A percentile compares a stretch with the other conserved stretches of the same genome.
Evolutionary conservation across 257 asterid genomes (phyloP).

Genomic region (Nicotiana undulata): DNA sequence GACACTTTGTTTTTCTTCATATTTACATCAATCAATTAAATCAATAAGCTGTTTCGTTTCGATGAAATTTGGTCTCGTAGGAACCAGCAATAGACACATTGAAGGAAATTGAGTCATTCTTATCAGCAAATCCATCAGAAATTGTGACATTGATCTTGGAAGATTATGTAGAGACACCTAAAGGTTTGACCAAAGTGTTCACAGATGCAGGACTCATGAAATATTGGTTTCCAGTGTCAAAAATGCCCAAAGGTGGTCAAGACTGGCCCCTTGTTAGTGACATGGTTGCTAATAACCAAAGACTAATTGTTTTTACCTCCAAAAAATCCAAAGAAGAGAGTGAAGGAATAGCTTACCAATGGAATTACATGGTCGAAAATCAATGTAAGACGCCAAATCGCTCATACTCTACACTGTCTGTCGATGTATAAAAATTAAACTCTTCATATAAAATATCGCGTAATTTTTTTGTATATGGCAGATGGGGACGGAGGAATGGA

Average conservation of each 20-base stretch:
- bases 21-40: not conserved
- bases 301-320: constrained; percentile 71
- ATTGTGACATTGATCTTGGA: constrained; percentile 76
- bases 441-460: not conserved
- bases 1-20: too few relatives aligned
- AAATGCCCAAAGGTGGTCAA: constrained; percentile 61
- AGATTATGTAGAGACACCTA: constrained; percentile 65
- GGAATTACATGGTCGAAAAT: constrained; percentile 96
- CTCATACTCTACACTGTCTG: not conserved
- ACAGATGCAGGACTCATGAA: constrained; percentile 63
- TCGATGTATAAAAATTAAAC: not conserved
- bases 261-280: constrained; percentile 77
- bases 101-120: constrained; percentile 58
- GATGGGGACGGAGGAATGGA: constrained; percentile 88
- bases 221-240: constrained; percentile 66
- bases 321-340: constrained; percentile 43
- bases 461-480: constrained; percentile 1
- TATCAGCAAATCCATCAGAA: constrained; percentile 64
- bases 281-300: constrained; percentile 60
- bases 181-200: constrained; percentile 64
- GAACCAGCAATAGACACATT: constrained; percentile 50
- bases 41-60: not conserved
- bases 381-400: constrained; percentile 39
- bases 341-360: constrained; percentile 82
- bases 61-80: constrained; percentile 16